These are phyloP conservation scores for Xylogone sp. DNA, from an alignment of 2,329 filamentous ascomycete species.

Conservation along the genomic window DNA sequence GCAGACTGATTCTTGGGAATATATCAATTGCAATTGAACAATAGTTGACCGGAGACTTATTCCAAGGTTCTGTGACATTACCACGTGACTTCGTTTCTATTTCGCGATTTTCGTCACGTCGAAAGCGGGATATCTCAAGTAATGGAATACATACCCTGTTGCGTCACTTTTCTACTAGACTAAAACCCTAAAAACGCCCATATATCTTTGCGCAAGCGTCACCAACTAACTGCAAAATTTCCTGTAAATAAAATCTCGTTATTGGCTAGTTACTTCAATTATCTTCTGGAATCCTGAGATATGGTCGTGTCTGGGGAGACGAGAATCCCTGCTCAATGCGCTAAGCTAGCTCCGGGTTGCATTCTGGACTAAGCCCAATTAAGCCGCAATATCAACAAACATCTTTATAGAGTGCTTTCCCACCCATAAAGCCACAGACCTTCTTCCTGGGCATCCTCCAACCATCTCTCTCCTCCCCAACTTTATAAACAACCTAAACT, in stretches of 20 bases:
- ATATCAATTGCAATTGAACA: not conserved
- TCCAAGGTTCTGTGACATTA: not conserved
- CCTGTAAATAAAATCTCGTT: too few species aligned
- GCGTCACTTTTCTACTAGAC: not conserved
- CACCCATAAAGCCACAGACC: not conserved
- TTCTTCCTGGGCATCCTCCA: not conserved
- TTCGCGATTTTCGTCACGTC: not conserved
- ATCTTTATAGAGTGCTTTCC: not conserved
- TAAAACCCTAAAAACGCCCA: not conserved
- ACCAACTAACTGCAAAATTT: too few species aligned
- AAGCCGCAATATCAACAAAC: not conserved
- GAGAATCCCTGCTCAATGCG: not conserved
- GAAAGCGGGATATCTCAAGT: not conserved
- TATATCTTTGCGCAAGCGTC: too few species aligned
- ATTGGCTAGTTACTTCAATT: not conserved
- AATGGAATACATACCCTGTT: not conserved
- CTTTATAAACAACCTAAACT: not conserved
- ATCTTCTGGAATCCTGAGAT: not conserved
- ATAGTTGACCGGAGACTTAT: not conserved
- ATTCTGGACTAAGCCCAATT: not conserved
- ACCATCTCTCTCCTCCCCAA: not conserved
- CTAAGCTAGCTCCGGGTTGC: not conserved
- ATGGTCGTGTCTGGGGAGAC: not conserved
- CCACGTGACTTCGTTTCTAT: not conserved
- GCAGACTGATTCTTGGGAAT: not conserved